Conservation (phyloP, 208 protist species). For the Polymyxa betae region DNA sequence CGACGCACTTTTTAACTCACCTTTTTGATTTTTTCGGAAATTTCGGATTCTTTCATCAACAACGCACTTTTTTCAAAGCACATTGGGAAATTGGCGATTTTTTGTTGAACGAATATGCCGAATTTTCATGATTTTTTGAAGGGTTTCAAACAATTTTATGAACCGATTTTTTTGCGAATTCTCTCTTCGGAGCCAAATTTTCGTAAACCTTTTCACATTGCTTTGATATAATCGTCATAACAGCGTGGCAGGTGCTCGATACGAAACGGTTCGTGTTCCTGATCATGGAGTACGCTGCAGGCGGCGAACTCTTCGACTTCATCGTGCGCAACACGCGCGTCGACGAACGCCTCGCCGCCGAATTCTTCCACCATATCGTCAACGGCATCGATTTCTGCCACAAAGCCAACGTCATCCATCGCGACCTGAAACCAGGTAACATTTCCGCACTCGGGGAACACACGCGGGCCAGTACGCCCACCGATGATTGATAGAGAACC, state of each 20-base stretch:
- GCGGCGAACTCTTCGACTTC: slow-evolving; percentile 75
- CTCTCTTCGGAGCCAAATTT: slow-evolving; percentile 7
- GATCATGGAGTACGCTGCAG: slow-evolving; percentile 70
- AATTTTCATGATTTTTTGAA: no score
- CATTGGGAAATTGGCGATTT: no score
- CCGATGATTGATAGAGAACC: slow-evolving; percentile 63
- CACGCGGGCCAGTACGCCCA: not conserved
- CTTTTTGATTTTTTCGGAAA: not conserved
- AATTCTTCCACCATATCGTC: slow-evolving; percentile 71
- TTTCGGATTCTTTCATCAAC: not conserved
- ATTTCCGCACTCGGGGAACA: not conserved
- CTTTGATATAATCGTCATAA: no score
- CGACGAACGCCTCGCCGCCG: slow-evolving; percentile 61
- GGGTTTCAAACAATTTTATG: no score
- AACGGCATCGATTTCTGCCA: slow-evolving; percentile 73
- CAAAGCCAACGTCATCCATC: slow-evolving; percentile 67
- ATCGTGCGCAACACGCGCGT: slow-evolving; percentile 68
- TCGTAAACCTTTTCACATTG: not conserved
- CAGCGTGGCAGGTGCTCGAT: slow-evolving; percentile 69
- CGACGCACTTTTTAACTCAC: no score
- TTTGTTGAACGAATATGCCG: no score
- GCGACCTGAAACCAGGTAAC: slow-evolving; percentile 73
- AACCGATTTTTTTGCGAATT: slow-evolving; percentile 17
- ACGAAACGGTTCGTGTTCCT: slow-evolving; percentile 68
- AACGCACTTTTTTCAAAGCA: no score